Conservation (phyloP, 768 basidiomycete species). For the Tulasnella sp. region DNA sequence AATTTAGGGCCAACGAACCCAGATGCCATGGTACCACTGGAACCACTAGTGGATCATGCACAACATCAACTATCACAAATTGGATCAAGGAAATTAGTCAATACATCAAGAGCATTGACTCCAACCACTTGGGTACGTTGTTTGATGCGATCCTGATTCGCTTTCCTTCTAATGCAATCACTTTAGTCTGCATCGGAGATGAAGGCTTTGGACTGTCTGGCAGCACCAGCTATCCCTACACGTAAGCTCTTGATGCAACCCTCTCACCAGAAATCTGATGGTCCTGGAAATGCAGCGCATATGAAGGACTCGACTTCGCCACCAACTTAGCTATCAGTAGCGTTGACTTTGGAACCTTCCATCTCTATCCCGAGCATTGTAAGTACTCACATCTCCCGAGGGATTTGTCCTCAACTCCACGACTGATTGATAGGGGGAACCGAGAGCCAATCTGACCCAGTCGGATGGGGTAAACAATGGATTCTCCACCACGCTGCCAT, state of each 20-base stretch:
- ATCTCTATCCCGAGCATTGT: constrained; percentile 29
- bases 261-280: too few relatives aligned
- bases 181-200: constrained; percentile 42
- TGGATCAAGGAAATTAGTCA: constrained; percentile 45
- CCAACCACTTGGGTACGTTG: constrained; percentile 37
- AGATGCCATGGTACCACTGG: constrained; percentile 26
- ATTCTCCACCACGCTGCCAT: constrained; percentile 46
- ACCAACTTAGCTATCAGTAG: constrained; percentile 41
- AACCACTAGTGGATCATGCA: constrained; percentile 35
- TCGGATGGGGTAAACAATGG: constrained; percentile 33
- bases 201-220: constrained; percentile 46
- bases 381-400: constrained; percentile 20
- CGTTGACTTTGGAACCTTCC: constrained; percentile 56
- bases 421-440: background rate
- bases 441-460: background rate
- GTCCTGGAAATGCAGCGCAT: too few relatives aligned
- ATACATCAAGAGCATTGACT: constrained; percentile 50
- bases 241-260: constrained; percentile 34
- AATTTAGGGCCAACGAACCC: constrained; percentile 30
- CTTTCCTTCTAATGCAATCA: too few relatives aligned
- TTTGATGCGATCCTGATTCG: background rate
- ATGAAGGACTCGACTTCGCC: constrained; percentile 46
- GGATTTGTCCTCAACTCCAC: too few relatives aligned
- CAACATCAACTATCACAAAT: constrained; percentile 37
- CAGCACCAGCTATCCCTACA: constrained; percentile 41